These are phyloP conservation scores for Cupressus sempervirens DNA, from an alignment of 75 land plant species.

Conservation along the genomic window DNA sequence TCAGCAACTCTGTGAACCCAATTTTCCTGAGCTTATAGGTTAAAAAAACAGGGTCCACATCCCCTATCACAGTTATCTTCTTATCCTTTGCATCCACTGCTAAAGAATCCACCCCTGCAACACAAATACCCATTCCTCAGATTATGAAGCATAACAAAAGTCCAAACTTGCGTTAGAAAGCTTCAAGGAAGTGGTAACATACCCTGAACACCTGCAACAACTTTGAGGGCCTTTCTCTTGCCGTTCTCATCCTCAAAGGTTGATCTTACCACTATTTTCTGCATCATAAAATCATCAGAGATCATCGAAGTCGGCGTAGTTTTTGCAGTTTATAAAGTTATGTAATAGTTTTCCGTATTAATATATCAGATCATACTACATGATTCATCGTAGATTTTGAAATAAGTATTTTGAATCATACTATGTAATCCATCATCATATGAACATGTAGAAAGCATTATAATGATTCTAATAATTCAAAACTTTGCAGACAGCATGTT, in stretches of 20 bases:
- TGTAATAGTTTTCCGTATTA: too few species aligned
- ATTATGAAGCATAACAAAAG: background rate
- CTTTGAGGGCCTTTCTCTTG: background rate
- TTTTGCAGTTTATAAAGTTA: too few species aligned
- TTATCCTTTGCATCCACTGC: background rate
- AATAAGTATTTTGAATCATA: too few species aligned
- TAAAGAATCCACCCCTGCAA: background rate
- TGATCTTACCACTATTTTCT: background rate
- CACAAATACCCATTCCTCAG: background rate
- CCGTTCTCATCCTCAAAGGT: background rate
- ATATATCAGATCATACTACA: too few species aligned
- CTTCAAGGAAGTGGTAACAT: background rate
- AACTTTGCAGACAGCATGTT: too few species aligned
- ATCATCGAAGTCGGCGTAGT: too few species aligned
- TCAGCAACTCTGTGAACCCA: background rate
- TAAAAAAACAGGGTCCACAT: background rate
- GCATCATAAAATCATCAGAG: too few species aligned
- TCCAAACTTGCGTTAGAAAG: background rate
- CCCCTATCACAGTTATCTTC: slow-evolving; percentile 1
- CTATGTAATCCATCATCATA: too few species aligned
- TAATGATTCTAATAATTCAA: too few species aligned
- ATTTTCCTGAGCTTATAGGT: background rate
- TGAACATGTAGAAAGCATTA: too few species aligned
- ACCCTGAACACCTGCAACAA: slow-evolving; percentile 3
- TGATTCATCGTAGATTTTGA: too few species aligned